These are phyloP conservation scores for Oropetium thomaeum DNA, from an alignment of 176 grass and related monocot species.

Conservation along the genomic window DNA sequence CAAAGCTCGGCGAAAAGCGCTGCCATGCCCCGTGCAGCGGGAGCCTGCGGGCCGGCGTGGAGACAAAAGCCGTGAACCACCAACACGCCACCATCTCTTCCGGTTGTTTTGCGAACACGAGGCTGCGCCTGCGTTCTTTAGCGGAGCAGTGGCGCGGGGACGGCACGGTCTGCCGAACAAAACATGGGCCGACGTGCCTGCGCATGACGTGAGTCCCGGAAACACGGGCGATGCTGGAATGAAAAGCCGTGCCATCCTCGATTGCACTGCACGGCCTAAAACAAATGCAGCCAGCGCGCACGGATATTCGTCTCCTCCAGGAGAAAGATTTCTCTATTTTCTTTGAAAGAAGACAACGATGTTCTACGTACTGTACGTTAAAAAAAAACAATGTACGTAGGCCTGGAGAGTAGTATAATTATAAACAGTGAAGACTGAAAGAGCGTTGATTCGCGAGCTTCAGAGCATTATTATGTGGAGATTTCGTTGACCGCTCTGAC, in stretches of 20 bases:
- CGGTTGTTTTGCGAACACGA: constrained; percentile 13
- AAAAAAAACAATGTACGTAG: neutral
- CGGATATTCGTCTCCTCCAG: neutral
- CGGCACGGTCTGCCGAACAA: constrained; percentile 13
- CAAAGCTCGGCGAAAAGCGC: neutral
- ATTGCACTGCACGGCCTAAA: neutral
- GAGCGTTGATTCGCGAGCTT: neutral
- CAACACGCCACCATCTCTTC: neutral
- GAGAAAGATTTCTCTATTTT: neutral
- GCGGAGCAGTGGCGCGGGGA: constrained; percentile 15
- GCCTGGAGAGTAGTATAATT: no score
- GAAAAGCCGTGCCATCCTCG: constrained; percentile 24
- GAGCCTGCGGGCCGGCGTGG: constrained; percentile 9
- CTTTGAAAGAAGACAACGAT: no score
- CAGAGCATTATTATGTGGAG: neutral
- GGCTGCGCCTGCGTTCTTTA: neutral
- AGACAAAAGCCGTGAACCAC: constrained; percentile 20
- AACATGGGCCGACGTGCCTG: neutral
- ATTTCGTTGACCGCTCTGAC: neutral
- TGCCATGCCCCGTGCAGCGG: constrained; percentile 1
- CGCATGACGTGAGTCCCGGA: constrained; percentile 1
- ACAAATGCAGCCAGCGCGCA: neutral
- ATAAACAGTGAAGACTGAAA: no score
- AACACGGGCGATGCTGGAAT: neutral
- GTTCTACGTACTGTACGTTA: no score